Evolutionary conservation across 495 filamentous ascomycete species (phyloP).

Genomic region (Tuber aestivum): DNA sequence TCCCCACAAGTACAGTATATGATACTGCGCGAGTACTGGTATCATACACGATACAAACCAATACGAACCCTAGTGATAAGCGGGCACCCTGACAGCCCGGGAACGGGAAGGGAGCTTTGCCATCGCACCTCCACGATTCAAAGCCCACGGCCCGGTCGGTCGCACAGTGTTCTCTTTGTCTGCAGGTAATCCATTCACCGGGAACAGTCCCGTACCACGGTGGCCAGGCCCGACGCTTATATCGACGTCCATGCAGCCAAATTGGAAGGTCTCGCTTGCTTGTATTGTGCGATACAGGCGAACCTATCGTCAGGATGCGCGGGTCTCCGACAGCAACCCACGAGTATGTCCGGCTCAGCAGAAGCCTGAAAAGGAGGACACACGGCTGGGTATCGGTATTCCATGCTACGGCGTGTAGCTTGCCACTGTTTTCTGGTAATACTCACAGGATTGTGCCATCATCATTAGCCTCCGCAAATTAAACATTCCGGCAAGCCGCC

Average conservation of each 20-base stretch:
- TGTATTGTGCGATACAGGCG: background rate
- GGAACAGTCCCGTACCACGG: background rate
- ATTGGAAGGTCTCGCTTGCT: background rate
- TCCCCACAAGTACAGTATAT: background rate
- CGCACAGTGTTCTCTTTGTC: background rate
- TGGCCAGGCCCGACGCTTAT: slow-evolving; percentile 1
- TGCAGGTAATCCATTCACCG: background rate
- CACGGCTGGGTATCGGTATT: background rate
- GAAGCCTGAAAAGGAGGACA: background rate
- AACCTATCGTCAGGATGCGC: background rate
- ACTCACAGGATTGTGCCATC: background rate
- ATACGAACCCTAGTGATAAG: background rate
- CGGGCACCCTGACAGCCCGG: background rate
- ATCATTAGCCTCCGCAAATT: background rate
- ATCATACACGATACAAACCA: background rate
- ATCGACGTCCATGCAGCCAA: slow-evolving; percentile 5
- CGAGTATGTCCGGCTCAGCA: background rate
- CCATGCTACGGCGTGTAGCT: background rate
- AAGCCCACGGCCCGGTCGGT: background rate
- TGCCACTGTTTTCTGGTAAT: background rate
- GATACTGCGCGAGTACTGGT: background rate
- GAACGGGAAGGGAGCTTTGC: background rate
- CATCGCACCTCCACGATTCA: background rate
- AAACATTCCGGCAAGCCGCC: background rate
- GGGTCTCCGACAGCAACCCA: background rate